These are phyloP conservation scores for Phytophthora agathidicida DNA, from an alignment of 352 stramenopile species.

Conservation along the genomic window DNA sequence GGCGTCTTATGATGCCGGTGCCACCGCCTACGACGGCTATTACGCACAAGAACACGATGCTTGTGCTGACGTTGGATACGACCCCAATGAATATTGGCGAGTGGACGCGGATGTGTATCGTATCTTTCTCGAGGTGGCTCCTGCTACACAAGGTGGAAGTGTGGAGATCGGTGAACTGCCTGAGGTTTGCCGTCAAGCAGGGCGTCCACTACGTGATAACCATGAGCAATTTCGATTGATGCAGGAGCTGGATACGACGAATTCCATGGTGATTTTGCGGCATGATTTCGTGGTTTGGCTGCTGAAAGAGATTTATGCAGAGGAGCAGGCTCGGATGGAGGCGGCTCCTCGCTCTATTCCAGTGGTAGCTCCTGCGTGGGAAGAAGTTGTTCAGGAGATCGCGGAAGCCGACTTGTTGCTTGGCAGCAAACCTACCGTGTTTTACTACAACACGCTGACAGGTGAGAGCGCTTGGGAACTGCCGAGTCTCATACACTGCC, in stretches of 20 bases:
- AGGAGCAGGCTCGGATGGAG: conserved; percentile 23
- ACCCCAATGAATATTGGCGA: conserved; percentile 49
- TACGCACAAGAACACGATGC: background rate
- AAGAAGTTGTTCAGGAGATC: conserved; percentile 45
- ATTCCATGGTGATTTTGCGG: conserved; percentile 60
- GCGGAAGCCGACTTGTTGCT: conserved; percentile 19
- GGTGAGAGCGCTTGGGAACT: conserved; percentile 63
- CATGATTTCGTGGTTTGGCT: conserved; percentile 65
- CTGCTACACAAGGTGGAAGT: conserved; percentile 33
- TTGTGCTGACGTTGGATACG: background rate
- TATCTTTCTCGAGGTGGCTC: conserved; percentile 47
- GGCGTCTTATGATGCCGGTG: background rate
- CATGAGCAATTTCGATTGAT: conserved; percentile 53
- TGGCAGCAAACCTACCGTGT: conserved; percentile 27
- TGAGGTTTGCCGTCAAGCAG: conserved; percentile 52
- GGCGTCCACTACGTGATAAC: conserved; percentile 45
- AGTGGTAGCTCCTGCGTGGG: conserved; percentile 45
- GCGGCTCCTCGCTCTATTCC: conserved; percentile 16
- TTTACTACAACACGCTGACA: conserved; percentile 60
- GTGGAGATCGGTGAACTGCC: conserved; percentile 51
- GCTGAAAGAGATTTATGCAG: conserved; percentile 38
- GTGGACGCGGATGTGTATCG: conserved; percentile 52
- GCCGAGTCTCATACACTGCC: conserved; percentile 38
- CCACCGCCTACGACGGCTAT: background rate
- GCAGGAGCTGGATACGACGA: conserved; percentile 61